Evolutionary conservation across 1,284 basidiomycete species (phyloP), one percentile per base, ranked within the genome.

Genomic region (Tetrapyrgos nigripes): DNA sequence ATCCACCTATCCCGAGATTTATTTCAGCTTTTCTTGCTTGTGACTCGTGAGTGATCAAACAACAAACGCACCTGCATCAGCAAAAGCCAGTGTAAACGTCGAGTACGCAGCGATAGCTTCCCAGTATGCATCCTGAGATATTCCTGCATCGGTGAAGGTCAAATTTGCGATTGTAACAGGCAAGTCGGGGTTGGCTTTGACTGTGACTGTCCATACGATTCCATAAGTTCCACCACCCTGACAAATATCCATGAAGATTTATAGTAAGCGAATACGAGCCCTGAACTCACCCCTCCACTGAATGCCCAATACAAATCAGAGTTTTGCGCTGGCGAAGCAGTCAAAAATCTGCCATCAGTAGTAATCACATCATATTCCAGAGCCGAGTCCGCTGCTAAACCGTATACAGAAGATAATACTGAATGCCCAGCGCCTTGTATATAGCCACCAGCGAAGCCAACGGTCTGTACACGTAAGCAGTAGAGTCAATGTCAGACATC

Each of bases 401-500:
- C 68, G 35, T 66, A 59, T 1, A 61, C 19, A 8, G 64, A 62
- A 17, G 53, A 57, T 1, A 68, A 54, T 23, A 31, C 21, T 4
- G 44, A 48, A 48, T 55, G 50, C 4, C 37, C 37, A n/a, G 66
- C 68, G 17, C 69, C 69, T 54, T 70, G 69, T 4, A 66, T 68
- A 47, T 65, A 70, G 17, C 69, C 69, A n/a, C 69, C 69, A 2
- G 64, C 66, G 33, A 69, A 63, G 4, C 68, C 68, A 10, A 69
- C 64, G 26, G 66, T 59, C 69, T 70, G 33, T 8, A n/a, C 27
- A 13, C 3, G 27, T n/a, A n/a, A 23, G 26, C n/a, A 45, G 37
- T n/a, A n/a, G 19, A n/a, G n/a, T n/a, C n/a, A n/a, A n/a, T n/a
- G n/a, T n/a, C n/a, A n/a, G n/a, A n/a, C n/a, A 17, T 9, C 8